Evolutionary conservation across 805 yeast species (phyloP), one percentile per base, ranked within the genome.

Genomic region (Saturnispora zaruensis): DNA sequence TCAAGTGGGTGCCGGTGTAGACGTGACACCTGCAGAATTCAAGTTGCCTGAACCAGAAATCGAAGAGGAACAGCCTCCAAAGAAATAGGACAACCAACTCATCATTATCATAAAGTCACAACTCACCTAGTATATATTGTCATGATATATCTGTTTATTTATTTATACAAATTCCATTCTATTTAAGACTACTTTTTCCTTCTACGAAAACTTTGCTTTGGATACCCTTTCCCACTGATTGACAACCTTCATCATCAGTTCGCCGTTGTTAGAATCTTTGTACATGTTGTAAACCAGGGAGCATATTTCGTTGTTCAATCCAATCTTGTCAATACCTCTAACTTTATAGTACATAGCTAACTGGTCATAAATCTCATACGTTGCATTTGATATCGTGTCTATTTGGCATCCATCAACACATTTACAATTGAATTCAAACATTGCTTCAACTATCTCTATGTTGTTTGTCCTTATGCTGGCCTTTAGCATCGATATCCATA

Each of bases 1-100:
- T 67, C 95, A 84, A 58, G 91, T 87, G 58, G 96, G 96, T 51
- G 84, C 82, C 18, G 96, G 96, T 61, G 74, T 78, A 54, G 95
- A 87, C 66, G 79, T 75, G 57, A 80, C 91, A 23, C 96, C 96
- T 6, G 89, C 82, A 54, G 68, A 78, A 38, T 87, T 87, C 76
- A 82, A 82, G 66, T 78, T 87, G 61, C 96, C 96, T 47, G 75
- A 81, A 45, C 95, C 95, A 28, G 95, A 84, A 66, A 81, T 84
- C 7, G 79, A 76, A 55, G 69, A 71, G 48, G 74, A 74, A 52
- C 73, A 63, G 53, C 63, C 51, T 16, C 55, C 53, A 53, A 45
- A 61, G 69, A 59, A 67, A 72, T 30, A 50, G 45, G 45, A 46
- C 14, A 28, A 9, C 32, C 13, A 11, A 28, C 13, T 11, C 32